Evolutionary conservation across 169 alveolate genomes (phyloP).

Genomic region (Eimeria acervulina): DNA sequence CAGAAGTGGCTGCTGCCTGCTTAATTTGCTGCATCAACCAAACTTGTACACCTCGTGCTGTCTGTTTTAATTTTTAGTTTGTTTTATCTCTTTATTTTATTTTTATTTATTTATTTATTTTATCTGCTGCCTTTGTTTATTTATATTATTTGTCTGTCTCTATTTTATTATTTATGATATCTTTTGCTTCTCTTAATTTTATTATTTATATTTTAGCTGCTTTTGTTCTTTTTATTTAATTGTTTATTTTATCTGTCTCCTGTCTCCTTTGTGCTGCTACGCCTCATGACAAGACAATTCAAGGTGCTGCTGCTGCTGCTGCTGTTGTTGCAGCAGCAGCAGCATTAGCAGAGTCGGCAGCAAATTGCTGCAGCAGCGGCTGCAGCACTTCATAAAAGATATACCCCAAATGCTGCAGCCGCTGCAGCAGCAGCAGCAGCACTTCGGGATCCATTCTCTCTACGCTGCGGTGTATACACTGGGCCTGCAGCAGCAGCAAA

Average conservation of each 20-base stretch:
- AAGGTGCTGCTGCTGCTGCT: conserved; percentile 62
- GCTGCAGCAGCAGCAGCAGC: conserved; percentile 11
- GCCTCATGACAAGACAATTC: conserved; percentile 4
- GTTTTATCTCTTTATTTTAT: too few relatives aligned
- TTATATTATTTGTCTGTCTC: too few relatives aligned
- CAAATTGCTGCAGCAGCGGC: not conserved
- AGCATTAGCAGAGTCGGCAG: conserved; percentile 29
- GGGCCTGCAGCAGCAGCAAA: conserved; percentile 24
- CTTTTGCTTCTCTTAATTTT: not conserved
- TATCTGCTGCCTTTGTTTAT: too few relatives aligned
- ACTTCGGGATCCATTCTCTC: not conserved
- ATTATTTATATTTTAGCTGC: not conserved
- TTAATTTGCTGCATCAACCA: too few relatives aligned
- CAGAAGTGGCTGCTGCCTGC: too few relatives aligned
- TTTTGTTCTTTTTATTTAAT: not conserved
- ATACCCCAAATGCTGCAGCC: too few relatives aligned
- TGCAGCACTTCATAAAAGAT: too few relatives aligned
- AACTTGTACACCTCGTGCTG: too few relatives aligned
- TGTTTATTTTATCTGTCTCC: not conserved
- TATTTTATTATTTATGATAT: too few relatives aligned
- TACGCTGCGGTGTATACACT: conserved; percentile 22
- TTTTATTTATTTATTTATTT: too few relatives aligned
- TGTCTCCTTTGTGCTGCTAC: too few relatives aligned
- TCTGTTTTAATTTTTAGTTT: too few relatives aligned
- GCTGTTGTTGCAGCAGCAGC: conserved; percentile 38